These are phyloP conservation scores for Chaetoceros muelleri DNA, from an alignment of 108 stramenopile genomes.

Conservation along the genomic window DNA sequence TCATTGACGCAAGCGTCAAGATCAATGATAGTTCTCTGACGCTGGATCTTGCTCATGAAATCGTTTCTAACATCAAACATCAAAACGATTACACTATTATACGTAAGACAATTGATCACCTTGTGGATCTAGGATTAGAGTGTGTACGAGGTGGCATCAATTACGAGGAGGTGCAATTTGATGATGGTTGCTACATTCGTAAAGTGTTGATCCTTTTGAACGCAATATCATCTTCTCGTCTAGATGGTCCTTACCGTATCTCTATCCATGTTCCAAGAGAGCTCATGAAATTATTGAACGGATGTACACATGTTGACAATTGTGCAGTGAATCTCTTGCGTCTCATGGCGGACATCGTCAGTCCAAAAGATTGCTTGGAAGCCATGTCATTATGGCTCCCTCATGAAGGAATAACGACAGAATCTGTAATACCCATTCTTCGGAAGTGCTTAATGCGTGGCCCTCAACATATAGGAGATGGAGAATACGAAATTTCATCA, in stretches of 20 bases:
- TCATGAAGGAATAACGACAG: too few species aligned
- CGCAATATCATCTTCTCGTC: not conserved
- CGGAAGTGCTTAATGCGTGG: too few species aligned
- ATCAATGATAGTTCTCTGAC: conserved; percentile 43
- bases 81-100: not conserved
- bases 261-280: not conserved
- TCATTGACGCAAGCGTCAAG: conserved; percentile 45
- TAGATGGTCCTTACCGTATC: too few species aligned
- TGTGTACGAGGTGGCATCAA: not conserved
- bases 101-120: not conserved
- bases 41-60: conserved; percentile 59
- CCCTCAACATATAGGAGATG: too few species aligned
- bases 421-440: too few species aligned
- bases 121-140: not conserved
- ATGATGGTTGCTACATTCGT: not conserved
- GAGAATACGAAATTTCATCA: too few species aligned
- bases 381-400: not conserved
- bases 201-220: not conserved
- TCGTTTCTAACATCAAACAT: conserved; percentile 7
- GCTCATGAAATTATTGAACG: not conserved
- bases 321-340: not conserved
- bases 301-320: not conserved
- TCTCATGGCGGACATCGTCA: not conserved
- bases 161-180: not conserved
- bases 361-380: not conserved